Evolutionary conservation across 1,284 basidiomycete genomes (phyloP), one percentile per base, ranked within the genome.

Genomic region (Caloboletus inedulis): DNA sequence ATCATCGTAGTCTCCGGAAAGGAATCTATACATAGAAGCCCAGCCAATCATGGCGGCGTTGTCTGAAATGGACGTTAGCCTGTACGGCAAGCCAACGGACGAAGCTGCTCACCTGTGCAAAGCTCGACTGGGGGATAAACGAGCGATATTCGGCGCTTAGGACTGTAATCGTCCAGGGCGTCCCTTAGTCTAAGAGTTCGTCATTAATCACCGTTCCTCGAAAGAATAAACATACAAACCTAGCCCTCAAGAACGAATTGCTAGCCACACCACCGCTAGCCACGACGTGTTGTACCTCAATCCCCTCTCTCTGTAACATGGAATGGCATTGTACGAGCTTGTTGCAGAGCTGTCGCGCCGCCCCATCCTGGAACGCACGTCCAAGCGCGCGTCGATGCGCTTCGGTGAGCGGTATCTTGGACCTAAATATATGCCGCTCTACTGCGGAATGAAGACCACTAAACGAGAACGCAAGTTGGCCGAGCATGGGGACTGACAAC

Each of bases 11-110:
- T 86, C 80, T 3, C 73, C 74, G 0, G 72, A 72, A n/a, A 87
- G 74, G 56, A 96, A 87, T 12, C 92, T 81, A 58, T 88, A 72
- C 77, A 94, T 87, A 0, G 90, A 86, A 7, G 92, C 87, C 89
- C 89, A 94, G 1, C 80, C 94, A 58, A 98, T 91, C 94, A 98
- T 98, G 1, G 84, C 94, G 0, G 94, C 94, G 65, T 97, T 98
- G 62, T 97, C 94, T 93, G 57, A 9, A 21, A 50, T 42, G 18
- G 27, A 23, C 21, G 18, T 54, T 4, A 55, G 46, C 39, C 35
- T 30, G 33, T 13, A 21, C 3, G 12, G 36, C 3, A 14, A 36
- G 41, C 52, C 18, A 30, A 35, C 10, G 5, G 2, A 42, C 13
- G 1, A 29, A n/a, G 12, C 5, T 25, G 52, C 67, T 57, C 54